Evolutionary conservation across 148 eudicot genomes (phyloP).

Genomic region (Fagopyrum homotropicum): DNA sequence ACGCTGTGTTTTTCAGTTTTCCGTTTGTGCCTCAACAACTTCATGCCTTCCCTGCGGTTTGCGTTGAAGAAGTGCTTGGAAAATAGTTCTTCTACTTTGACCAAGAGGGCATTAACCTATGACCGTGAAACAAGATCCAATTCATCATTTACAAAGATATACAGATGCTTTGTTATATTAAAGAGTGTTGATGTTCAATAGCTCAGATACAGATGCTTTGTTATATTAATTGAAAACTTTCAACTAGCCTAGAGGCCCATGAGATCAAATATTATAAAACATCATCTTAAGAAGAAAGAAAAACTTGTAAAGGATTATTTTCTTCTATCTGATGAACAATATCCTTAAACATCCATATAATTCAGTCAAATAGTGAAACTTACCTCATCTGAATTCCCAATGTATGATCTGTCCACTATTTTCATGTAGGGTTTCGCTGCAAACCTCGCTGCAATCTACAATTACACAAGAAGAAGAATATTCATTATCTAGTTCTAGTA

Average conservation of each 20-base stretch:
- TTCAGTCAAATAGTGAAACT: background rate
- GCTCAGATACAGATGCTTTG: background rate
- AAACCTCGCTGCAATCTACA: constrained; percentile 52
- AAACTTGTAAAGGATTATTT: background rate
- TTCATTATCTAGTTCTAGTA: background rate
- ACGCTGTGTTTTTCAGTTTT: constrained; percentile 56
- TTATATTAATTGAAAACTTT: background rate
- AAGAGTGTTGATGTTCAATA: too few relatives aligned
- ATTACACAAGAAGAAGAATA: constrained; percentile 6
- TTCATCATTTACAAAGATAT: background rate
- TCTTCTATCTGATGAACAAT: background rate
- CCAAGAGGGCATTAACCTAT: constrained; percentile 53
- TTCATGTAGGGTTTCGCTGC: constrained; percentile 69
- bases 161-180: background rate
- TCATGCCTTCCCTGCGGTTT: constrained; percentile 77
- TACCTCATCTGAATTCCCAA: constrained; percentile 81
- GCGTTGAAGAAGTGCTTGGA: constrained; percentile 61
- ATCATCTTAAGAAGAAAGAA: background rate
- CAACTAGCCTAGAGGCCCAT: background rate
- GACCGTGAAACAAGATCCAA: background rate
- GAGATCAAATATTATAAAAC: background rate
- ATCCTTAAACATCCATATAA: background rate
- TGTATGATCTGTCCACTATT: constrained; percentile 60
- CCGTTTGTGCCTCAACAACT: constrained; percentile 41
- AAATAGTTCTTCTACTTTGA: constrained; percentile 51